Percentiles rank a stretch among this genome's conserved stretches.
phyloP scores from a whole-genome alignment of 148 eudicot species.

The Spergularia marina region DNA sequence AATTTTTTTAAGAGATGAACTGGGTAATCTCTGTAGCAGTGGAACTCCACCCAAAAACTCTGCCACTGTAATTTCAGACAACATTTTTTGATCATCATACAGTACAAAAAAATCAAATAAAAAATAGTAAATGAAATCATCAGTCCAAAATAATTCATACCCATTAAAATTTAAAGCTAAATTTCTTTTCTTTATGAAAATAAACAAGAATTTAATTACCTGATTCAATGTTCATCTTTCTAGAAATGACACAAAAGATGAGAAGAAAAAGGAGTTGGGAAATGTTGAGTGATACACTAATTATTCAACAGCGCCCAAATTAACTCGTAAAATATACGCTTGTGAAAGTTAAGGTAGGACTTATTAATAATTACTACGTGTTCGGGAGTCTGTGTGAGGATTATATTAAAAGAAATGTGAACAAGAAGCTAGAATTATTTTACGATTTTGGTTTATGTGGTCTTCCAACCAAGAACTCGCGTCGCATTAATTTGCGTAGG shows the following conservation, averaged over 20 bases:
- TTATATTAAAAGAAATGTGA: too few relatives aligned
- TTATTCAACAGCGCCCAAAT: too few relatives aligned
- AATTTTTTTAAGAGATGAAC: slow-evolving; percentile 62
- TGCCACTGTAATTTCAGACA: slow-evolving; percentile 45
- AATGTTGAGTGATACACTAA: neutral
- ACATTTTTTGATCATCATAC: neutral
- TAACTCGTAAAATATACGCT: too few relatives aligned
- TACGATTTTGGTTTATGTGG: too few relatives aligned
- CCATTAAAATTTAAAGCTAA: neutral
- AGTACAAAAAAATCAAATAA: neutral
- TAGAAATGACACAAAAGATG: neutral
- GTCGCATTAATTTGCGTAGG: too few relatives aligned
- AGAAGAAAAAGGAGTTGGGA: neutral
- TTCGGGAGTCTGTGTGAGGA: too few relatives aligned
- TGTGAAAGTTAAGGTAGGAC: too few relatives aligned
- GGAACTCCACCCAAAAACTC: slow-evolving; percentile 77
- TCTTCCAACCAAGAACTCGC: too few relatives aligned
- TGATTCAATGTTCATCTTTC: slow-evolving; percentile 35
- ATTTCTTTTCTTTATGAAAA: neutral
- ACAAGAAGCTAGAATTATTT: too few relatives aligned
- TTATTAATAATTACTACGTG: too few relatives aligned
- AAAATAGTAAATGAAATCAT: neutral
- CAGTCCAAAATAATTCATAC: neutral
- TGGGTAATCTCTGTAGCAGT: slow-evolving; percentile 74
- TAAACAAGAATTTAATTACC: slow-evolving; percentile 16